Evolutionary conservation across 345 rosid species (phyloP).

Genomic region (Eutrema yunnanense): DNA sequence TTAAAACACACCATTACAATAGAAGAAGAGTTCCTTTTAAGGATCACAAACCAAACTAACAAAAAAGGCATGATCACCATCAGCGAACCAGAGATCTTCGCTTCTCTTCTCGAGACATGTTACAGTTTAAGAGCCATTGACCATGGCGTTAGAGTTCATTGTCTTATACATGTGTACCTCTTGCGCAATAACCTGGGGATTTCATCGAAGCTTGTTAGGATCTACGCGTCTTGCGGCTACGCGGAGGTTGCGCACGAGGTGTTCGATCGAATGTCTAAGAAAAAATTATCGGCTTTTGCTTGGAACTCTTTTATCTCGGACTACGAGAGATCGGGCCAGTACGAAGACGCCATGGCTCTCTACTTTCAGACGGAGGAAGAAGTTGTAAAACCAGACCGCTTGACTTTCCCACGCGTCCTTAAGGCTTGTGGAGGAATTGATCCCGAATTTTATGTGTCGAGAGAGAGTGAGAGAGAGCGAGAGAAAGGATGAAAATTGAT

Average conservation of each 20-base stretch:
- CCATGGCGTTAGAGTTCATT: conserved; percentile 52
- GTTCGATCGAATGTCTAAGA: conserved; percentile 72
- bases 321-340: conserved; percentile 52
- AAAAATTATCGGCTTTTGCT: conserved; percentile 51
- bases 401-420: conserved; percentile 75
- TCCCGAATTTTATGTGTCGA: too few species aligned
- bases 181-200: conserved; percentile 49
- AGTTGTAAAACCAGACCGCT: conserved; percentile 61
- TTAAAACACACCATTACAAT: too few species aligned
- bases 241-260: conserved; percentile 58
- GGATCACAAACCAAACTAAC: too few species aligned
- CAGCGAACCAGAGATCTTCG: conserved; percentile 50
- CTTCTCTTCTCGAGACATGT: conserved; percentile 71
- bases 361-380: conserved; percentile 93
- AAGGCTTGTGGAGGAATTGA: conserved; percentile 80
- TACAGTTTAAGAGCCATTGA: conserved; percentile 46
- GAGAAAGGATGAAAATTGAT: too few species aligned
- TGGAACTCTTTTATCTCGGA: conserved; percentile 93
- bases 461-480: too few species aligned
- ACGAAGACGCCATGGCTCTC: conserved; percentile 78
- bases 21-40: too few species aligned
- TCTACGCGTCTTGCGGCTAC: conserved; percentile 47
- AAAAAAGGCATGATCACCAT: conserved; percentile 41
- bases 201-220: conserved; percentile 54
- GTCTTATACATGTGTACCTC: conserved; percentile 46